Percentiles rank a stretch among this genome's conserved stretches.
Evolutionary conservation across 2,329 filamentous ascomycete species (phyloP).

Genomic region (Hypoxylon sp.): DNA sequence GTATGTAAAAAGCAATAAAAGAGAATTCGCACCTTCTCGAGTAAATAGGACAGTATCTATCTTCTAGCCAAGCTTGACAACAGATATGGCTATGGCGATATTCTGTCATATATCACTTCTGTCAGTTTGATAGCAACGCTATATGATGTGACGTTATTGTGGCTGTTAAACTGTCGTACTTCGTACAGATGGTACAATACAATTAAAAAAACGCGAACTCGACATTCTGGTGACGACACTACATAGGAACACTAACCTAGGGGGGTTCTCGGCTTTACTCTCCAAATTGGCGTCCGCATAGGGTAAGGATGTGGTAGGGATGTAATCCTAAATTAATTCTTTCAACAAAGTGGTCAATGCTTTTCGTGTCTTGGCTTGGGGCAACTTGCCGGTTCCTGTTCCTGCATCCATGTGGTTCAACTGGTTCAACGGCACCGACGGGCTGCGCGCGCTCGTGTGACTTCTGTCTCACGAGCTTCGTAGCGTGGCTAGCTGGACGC

Average conservation of each 20-base stretch:
- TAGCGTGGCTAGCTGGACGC: slow-evolving; percentile 13
- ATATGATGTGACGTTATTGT: slow-evolving; percentile 34
- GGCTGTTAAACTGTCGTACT: not conserved
- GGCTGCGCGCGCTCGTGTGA: slow-evolving; percentile 27
- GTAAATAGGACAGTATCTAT: not conserved
- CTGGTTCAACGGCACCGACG: not conserved
- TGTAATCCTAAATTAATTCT: slow-evolving; percentile 41
- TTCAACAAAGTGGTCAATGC: slow-evolving; percentile 29
- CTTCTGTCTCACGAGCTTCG: slow-evolving; percentile 9
- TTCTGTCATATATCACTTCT: not conserved
- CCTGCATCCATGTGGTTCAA: slow-evolving; percentile 25
- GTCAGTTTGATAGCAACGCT: slow-evolving; percentile 5
- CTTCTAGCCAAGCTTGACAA: not conserved
- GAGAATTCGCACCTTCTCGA: not conserved
- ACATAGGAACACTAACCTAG: too few species aligned
- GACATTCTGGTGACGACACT: slow-evolving; percentile 21
- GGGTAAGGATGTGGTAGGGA: slow-evolving; percentile 34
- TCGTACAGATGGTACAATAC: not conserved
- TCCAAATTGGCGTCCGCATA: slow-evolving; percentile 39
- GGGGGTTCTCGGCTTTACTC: slow-evolving; percentile 38
- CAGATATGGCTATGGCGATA: not conserved
- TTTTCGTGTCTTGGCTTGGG: slow-evolving; percentile 26
- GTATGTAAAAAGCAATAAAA: not conserved
- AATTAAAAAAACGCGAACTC: slow-evolving; percentile 20
- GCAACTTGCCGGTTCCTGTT: slow-evolving; percentile 26